Base-by-base conservation (phyloP, 495 filamentous ascomycete species). In the Bryoglossum gracile region DNA sequence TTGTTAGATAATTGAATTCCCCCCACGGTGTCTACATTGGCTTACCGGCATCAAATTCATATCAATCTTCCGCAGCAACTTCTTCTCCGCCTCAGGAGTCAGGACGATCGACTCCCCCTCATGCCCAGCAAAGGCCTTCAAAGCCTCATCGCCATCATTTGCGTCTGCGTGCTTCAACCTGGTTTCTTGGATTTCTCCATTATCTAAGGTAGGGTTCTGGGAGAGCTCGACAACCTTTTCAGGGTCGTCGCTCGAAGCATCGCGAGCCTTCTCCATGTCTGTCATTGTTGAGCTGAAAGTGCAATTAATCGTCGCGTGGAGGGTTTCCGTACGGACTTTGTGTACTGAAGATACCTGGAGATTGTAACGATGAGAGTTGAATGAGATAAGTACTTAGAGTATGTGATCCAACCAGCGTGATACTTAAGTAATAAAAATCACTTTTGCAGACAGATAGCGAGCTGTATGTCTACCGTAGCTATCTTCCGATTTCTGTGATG, bases 1-100 rank as follows among this genome's bases (percentile, higher is more conserved):
- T n/a, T n/a, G n/a, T n/a, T n/a, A n/a, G n/a, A n/a, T n/a, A n/a
- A n/a, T n/a, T n/a, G n/a, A n/a, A n/a, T n/a, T n/a, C n/a, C n/a
- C n/a, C n/a, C n/a, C n/a, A n/a, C n/a, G n/a, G n/a, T n/a, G n/a
- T n/a, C n/a, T n/a, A n/a, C n/a, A n/a, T n/a, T n/a, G n/a, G n/a
- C n/a, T 63, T 37, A 77, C 69, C 0, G 80, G 80, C 76, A 84
- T 78, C 49, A 84, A 58, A 53, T 81, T 71, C 60, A 66, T 67
- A 52, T 84, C 80, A 43, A 84, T 84, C 21, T 68, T 78, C 17
- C 62, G 59, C 21, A 84, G 50, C 11, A 83, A 50, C 13, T 68
- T 69, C 43, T 68, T 75, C 58, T 68, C 66, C 8, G 59, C 57
- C 36, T 68, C 65, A 33, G 59, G 55, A 4, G 57, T 68, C 38